These are phyloP conservation scores for Chaetomiaceae sp. DNA, from an alignment of 2,329 filamentous ascomycete genomes.

Conservation along the genomic window DNA sequence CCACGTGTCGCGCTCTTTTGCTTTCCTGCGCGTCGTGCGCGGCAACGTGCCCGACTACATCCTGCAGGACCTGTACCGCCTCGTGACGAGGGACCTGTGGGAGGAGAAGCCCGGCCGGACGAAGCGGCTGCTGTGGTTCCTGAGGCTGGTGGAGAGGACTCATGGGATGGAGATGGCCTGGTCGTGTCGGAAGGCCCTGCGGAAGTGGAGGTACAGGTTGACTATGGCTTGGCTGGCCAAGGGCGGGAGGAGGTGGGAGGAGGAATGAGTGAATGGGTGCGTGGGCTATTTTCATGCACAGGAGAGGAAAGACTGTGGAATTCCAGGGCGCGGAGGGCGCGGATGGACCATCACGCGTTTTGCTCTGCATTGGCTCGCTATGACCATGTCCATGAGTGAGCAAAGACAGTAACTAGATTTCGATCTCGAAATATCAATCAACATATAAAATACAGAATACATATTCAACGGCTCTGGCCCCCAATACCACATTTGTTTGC, in stretches of 20 bases:
- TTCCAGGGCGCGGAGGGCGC: no score
- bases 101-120: slow-evolving; percentile 32
- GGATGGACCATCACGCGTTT: no score
- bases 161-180: slow-evolving; percentile 23
- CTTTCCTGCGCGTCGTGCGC: slow-evolving; percentile 27
- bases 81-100: slow-evolving; percentile 34
- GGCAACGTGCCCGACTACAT: slow-evolving; percentile 23
- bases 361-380: no score
- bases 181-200: slow-evolving; percentile 23
- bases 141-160: slow-evolving; percentile 30
- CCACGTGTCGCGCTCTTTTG: slow-evolving; percentile 31
- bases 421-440: no score
- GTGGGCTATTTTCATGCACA: no score
- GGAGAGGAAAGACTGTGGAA: no score
- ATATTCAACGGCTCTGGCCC: no score
- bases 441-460: no score
- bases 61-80: slow-evolving; percentile 30
- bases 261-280: background rate
- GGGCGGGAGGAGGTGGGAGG: background rate
- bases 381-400: no score
- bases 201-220: slow-evolving; percentile 25
- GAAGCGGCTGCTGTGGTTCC: slow-evolving; percentile 34
- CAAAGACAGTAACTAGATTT: no score
- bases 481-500: no score
- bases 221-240: slow-evolving; percentile 5